Base-by-base conservation (phyloP, 73 alveolate species). In the Tetrahymena thermophila region DNA sequence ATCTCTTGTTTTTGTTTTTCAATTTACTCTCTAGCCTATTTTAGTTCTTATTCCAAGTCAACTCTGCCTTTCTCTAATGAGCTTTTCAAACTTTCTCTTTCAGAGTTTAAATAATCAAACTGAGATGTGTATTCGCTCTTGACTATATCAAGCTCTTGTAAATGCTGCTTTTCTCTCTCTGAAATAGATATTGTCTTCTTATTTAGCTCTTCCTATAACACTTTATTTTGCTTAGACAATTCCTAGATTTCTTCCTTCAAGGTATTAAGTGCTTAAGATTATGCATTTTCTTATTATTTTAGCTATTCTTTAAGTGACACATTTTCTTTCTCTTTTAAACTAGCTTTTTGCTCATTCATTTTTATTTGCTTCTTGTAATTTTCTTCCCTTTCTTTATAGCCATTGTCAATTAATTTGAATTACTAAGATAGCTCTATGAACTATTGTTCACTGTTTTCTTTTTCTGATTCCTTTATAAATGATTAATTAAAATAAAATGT, bases 141-240 rank as follows among this genome's bases (percentile, higher is more conserved):
- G 28, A 56, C 96, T 34, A 38, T 55, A 56, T 94, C 96, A 23
- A 94, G 96, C 28, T 94, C 96, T 94, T 94, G 34, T 40, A 56
- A 93, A 85, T 44, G 84, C 43, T 44, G n/a, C 14, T 25, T 42
- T 38, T 93, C 85, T 94, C 35, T 89, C 83, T 89, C 35, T 21
- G 57, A 34, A 28, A 34, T 93, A 21, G 44, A 42, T 34, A 35
- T 25, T 31, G 25, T 17, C 7, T 42, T 6, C 38, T 93, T 85
- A 40, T 89, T 35, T 25, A 56, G 71, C 93, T 95, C 35, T 14
- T 95, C 93, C 13, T 85, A 25, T 35, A 28, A 93, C 55, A 56
- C 94, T 15, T 95, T 44, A 44, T 85, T 83, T 56, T 94, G 11
- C 55, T 43, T 23, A 43, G 85, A 57, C 14, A 55, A 57, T 34